phyloP scores from a whole-genome alignment of 2,329 filamentous ascomycete genomes.

The Ceratocystis alfenasii region DNA sequence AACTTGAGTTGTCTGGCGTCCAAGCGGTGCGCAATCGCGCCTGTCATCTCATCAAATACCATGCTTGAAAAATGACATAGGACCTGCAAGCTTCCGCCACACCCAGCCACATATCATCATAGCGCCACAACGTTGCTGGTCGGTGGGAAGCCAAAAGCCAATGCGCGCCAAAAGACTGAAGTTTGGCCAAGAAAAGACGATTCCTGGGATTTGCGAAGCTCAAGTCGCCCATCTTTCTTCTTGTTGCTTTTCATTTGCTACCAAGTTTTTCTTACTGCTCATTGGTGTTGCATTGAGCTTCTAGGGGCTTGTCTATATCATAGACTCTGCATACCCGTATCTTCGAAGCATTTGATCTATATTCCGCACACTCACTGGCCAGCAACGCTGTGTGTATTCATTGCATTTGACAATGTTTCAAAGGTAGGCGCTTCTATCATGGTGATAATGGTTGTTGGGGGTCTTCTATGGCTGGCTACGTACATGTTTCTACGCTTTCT shows the following conservation, averaged over 20 bases:
- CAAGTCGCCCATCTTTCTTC: constrained; percentile 11
- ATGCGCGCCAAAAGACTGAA: constrained; percentile 12
- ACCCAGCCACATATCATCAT: constrained; percentile 10
- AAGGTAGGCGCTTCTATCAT: not conserved
- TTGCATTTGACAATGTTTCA: not conserved
- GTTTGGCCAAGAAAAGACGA: constrained; percentile 14
- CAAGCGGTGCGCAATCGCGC: no score
- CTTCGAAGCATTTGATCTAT: not conserved
- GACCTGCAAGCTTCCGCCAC: constrained; percentile 17
- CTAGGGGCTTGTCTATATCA: not conserved
- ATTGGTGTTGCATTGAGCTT: not conserved
- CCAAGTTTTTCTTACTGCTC: not conserved
- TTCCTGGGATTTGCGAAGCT: constrained; percentile 2
- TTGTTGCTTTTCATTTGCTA: not conserved
- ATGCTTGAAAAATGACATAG: constrained; percentile 7
- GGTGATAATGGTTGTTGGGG: not conserved
- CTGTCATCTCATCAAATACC: no score
- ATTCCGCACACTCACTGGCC: not conserved
- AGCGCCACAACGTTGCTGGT: constrained; percentile 9
- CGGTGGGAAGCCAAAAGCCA: no score
- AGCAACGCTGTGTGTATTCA: not conserved
- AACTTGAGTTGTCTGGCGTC: no score
- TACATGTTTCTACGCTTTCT: not conserved
- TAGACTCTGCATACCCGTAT: not conserved
- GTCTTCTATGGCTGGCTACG: not conserved